Evolutionary conservation across 208 protist genomes (phyloP).

Genomic region (Leishmania aethiopica): DNA sequence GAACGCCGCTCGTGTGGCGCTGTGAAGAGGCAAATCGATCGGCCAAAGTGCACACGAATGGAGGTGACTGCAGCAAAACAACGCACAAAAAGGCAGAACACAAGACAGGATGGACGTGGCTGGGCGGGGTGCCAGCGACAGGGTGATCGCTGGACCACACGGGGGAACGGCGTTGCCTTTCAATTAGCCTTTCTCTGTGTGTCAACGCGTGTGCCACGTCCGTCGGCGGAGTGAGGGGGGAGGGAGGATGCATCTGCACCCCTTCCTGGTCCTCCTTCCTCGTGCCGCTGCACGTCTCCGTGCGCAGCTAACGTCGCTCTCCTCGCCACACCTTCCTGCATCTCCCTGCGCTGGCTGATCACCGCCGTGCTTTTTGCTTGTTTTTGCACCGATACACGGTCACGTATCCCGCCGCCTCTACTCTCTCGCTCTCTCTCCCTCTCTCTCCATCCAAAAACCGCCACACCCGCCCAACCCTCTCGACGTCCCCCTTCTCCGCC

Average conservation of each 20-base stretch:
- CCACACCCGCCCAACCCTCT: not conserved
- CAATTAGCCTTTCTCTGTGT: not conserved
- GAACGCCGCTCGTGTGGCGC: not conserved
- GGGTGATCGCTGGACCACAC: not conserved
- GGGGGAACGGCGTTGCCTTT: conserved; percentile 8
- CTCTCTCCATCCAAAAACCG: not conserved
- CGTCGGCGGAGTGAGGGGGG: not conserved
- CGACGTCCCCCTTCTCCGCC: not conserved
- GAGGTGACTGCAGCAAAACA: not conserved
- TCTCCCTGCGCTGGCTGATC: not conserved
- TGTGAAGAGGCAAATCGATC: not conserved
- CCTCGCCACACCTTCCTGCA: not conserved
- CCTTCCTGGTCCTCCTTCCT: not conserved
- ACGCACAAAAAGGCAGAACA: not conserved
- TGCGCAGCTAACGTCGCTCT: not conserved
- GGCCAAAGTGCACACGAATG: not conserved
- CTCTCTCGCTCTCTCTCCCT: not conserved
- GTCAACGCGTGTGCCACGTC: not conserved
- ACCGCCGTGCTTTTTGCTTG: not conserved
- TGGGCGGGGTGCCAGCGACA: not conserved
- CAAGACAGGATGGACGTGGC: not conserved
- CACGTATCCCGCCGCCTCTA: no score
- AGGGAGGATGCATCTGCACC: not conserved
- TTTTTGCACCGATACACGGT: not conserved
- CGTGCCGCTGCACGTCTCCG: not conserved